Evolutionary conservation across 2,329 filamentous ascomycete species (phyloP).

Genomic region (Diplodia scrobiculata): DNA sequence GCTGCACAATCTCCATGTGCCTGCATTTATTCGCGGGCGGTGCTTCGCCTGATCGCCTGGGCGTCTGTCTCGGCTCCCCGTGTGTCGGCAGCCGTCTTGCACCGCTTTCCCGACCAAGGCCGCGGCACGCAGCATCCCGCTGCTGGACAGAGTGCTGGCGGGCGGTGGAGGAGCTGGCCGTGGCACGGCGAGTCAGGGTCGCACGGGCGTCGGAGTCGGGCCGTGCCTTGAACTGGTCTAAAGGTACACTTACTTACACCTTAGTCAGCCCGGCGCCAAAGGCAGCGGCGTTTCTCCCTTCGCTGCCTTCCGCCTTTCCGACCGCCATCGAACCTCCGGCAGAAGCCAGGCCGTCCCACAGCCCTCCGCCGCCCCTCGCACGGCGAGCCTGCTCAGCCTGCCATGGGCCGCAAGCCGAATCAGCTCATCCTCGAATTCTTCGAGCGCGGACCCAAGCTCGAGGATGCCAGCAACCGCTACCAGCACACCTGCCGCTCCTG

Average conservation of each 20-base stretch:
- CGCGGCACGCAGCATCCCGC: not conserved
- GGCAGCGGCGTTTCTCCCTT: not conserved
- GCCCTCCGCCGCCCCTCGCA: not conserved
- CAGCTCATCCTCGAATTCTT: slow-evolving; percentile 86
- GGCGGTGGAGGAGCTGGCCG: not conserved
- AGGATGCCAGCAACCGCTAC: slow-evolving; percentile 88
- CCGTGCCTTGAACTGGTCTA: not conserved
- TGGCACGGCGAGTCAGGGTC: slow-evolving; percentile 1
- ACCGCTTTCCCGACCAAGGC: not conserved
- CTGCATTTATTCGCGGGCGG: not conserved
- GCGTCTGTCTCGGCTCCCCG: not conserved
- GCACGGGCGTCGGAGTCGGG: not conserved
- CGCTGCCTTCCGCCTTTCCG: not conserved
- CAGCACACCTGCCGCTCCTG: slow-evolving; percentile 87
- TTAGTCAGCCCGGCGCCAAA: not conserved
- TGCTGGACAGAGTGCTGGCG: not conserved
- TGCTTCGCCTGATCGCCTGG: not conserved
- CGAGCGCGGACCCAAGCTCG: slow-evolving; percentile 79
- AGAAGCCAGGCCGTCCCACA: not conserved
- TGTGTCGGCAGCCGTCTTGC: not conserved
- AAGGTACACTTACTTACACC: not conserved
- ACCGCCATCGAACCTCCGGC: slow-evolving; percentile 5
- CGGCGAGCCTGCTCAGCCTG: not conserved
- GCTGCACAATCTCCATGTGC: too few species aligned
- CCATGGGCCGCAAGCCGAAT: slow-evolving; percentile 82